phyloP scores from a whole-genome alignment of 2,329 filamentous ascomycete genomes.

The Torrubiellomyces zombiae region DNA sequence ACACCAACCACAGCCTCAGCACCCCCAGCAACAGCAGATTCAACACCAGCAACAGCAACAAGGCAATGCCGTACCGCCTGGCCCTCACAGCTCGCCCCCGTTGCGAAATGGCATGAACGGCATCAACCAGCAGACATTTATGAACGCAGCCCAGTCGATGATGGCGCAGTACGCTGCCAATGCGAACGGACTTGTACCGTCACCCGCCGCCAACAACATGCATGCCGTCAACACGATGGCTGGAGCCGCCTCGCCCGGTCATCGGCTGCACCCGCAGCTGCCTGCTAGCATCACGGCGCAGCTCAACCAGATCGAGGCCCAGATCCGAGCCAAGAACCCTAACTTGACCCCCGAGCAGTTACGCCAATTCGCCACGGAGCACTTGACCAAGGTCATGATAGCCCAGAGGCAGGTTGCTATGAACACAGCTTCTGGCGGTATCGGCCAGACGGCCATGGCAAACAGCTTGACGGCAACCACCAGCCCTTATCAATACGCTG shows the following conservation, averaged over 20 bases:
- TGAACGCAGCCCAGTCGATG: conserved; percentile 35
- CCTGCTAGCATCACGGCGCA: conserved; percentile 30
- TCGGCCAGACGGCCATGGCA: conserved; percentile 28
- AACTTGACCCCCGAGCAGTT: conserved; percentile 31
- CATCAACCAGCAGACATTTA: conserved; percentile 34
- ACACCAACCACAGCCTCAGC: conserved; percentile 17
- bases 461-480: conserved; percentile 30
- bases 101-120: conserved; percentile 25
- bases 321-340: conserved; percentile 34
- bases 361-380: conserved; percentile 33
- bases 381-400: conserved; percentile 29
- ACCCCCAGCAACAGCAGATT: conserved; percentile 9
- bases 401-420: conserved; percentile 35
- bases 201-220: conserved; percentile 27
- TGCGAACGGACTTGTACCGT: conserved; percentile 23
- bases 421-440: conserved; percentile 35
- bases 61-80: conserved; percentile 15
- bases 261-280: conserved; percentile 23
- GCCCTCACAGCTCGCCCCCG: conserved; percentile 26
- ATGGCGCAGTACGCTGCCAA: conserved; percentile 32
- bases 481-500: conserved; percentile 43
- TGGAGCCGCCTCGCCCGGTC: conserved; percentile 26
- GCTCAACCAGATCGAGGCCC: conserved; percentile 33
- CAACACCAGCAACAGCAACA: conserved; percentile 15
- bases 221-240: conserved; percentile 26